These are phyloP conservation scores for Hylodesmum podocarpum DNA, from an alignment of 306 rosid species.

Conservation along the genomic window DNA sequence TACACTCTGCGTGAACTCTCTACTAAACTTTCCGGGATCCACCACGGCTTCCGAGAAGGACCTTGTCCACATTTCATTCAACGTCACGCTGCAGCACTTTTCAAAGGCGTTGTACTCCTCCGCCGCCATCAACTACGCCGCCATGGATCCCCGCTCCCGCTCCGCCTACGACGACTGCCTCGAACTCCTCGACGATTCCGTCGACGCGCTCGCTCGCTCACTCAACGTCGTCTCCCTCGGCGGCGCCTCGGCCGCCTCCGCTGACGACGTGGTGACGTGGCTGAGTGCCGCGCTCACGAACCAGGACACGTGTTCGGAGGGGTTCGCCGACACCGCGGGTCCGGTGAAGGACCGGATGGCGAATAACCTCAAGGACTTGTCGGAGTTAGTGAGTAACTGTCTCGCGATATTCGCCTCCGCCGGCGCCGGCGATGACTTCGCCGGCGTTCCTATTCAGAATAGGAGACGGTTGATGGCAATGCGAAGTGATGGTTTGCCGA, in stretches of 20 bases:
- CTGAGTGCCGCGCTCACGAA: conserved; percentile 82
- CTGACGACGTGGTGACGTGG: conserved; percentile 77
- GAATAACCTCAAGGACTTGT: conserved; percentile 51
- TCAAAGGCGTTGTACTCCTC: conserved; percentile 61
- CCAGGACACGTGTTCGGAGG: conserved; percentile 86
- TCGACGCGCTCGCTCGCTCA: conserved; percentile 62
- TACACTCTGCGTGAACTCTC: conserved; percentile 60
- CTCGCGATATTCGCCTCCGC: conserved; percentile 64
- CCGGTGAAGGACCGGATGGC: conserved; percentile 50
- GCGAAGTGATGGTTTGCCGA: conserved; percentile 50
- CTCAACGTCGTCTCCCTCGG: conserved; percentile 37
- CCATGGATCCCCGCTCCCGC: conserved; percentile 48
- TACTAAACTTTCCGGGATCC: conserved; percentile 74
- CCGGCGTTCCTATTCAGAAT: conserved; percentile 83
- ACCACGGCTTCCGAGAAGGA: conserved; percentile 61
- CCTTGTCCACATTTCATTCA: conserved; percentile 84
- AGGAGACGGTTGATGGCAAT: conserved; percentile 54
- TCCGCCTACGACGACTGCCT: conserved; percentile 77
- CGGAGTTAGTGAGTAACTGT: conserved; percentile 76
- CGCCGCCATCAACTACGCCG: conserved; percentile 38
- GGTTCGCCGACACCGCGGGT: conserved; percentile 50
- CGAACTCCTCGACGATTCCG: conserved; percentile 81
- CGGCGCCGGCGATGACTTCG: conserved; percentile 47
- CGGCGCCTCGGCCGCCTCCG: background rate
- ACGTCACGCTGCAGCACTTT: conserved; percentile 73